phyloP scores from a whole-genome alignment of 2,329 filamentous ascomycete genomes.

The Dactylellina leptospora region DNA sequence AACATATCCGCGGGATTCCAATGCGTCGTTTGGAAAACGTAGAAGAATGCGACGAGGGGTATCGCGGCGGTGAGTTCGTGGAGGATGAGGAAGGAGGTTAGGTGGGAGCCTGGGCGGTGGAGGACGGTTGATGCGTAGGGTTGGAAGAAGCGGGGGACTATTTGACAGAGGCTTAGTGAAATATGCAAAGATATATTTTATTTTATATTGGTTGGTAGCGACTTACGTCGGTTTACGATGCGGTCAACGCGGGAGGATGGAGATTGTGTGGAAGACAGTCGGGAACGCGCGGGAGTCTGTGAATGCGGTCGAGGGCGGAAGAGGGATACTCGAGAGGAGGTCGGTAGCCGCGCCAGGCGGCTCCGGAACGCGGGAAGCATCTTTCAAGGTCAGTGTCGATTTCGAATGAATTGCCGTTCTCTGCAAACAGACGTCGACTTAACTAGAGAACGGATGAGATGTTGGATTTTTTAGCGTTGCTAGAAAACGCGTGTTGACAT shows the following conservation, averaged over 20 bases:
- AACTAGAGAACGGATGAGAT: not conserved
- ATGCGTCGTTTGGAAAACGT: conserved; percentile 79
- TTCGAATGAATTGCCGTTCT: not conserved
- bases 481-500: not conserved
- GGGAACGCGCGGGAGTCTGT: not conserved
- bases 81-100: conserved; percentile 84
- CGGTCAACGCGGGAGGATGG: conserved; percentile 30
- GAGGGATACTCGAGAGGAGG: not conserved
- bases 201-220: too few relatives aligned
- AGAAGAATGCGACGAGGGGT: conserved; percentile 78
- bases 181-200: too few relatives aligned
- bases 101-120: conserved; percentile 80
- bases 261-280: not conserved
- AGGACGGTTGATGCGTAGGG: conserved; percentile 74
- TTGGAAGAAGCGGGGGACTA: conserved; percentile 52
- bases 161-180: not conserved
- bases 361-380: conserved; percentile 6
- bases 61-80: conserved; percentile 91
- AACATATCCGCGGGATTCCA: conserved; percentile 69
- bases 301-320: not conserved
- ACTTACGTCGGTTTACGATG: conserved; percentile 30
- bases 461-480: not conserved
- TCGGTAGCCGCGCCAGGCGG: not conserved
- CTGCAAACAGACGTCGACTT: not conserved
- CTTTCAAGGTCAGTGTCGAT: not conserved